phyloP scores from a whole-genome alignment of 495 filamentous ascomycete species.

The Tuber aestivum region DNA sequence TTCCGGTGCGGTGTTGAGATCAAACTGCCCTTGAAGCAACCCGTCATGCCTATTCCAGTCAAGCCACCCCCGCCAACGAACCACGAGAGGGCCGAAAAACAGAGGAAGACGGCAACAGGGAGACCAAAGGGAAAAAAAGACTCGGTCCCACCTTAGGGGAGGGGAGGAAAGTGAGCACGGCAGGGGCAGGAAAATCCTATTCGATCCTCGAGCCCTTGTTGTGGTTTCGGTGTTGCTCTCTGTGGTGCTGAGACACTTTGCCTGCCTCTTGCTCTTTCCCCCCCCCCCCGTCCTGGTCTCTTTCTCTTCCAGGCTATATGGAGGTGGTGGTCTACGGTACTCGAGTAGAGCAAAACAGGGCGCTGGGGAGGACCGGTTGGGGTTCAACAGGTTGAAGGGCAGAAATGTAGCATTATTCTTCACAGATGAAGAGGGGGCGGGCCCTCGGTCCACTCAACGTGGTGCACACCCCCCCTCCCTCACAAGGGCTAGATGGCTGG shows the following conservation, averaged over 20 bases:
- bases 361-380: neutral
- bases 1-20: conserved; percentile 5
- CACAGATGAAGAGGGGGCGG: neutral
- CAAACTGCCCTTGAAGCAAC: conserved; percentile 2
- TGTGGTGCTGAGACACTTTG: neutral
- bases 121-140: conserved; percentile 14
- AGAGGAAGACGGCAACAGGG: conserved; percentile 13
- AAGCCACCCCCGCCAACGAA: conserved; percentile 23
- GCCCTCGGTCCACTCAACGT: neutral
- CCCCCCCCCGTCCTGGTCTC: neutral
- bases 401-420: neutral
- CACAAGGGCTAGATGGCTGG: neutral
- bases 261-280: neutral
- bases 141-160: neutral
- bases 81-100: conserved; percentile 16
- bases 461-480: neutral
- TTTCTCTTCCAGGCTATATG: neutral
- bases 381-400: neutral
- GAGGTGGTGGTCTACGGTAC: neutral
- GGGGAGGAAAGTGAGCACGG: neutral
- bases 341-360: neutral
- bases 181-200: neutral
- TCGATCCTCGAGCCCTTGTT: neutral
- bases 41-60: conserved; percentile 5
- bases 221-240: neutral